These are phyloP conservation scores for Aspergillus aculeatinus DNA, from an alignment of 2,329 filamentous ascomycete genomes.

Conservation along the genomic window DNA sequence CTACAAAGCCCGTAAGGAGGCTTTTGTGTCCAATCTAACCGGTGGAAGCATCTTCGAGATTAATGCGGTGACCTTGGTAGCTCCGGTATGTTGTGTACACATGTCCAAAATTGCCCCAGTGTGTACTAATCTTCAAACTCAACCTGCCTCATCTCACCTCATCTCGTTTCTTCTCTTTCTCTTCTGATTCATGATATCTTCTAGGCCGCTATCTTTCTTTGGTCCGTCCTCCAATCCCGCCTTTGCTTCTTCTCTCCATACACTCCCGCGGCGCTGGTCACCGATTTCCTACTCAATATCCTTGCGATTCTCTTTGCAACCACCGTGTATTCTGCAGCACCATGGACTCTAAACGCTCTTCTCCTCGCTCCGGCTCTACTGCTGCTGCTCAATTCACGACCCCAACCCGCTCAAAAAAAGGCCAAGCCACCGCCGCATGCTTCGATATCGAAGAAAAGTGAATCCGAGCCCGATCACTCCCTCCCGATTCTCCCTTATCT, in stretches of 20 bases:
- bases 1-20: constrained; percentile 92
- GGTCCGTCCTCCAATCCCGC: constrained; percentile 83
- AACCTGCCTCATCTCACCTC: constrained; percentile 7
- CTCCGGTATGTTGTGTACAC: constrained; percentile 65
- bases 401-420: constrained; percentile 30
- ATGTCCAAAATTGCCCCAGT: not conserved
- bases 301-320: constrained; percentile 77
- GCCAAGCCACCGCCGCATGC: constrained; percentile 34
- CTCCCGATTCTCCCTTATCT: constrained; percentile 88
- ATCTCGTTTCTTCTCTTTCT: not conserved
- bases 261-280: constrained; percentile 62
- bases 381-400: constrained; percentile 51
- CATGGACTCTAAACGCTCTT: constrained; percentile 71
- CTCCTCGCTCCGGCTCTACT: constrained; percentile 70
- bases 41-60: constrained; percentile 84
- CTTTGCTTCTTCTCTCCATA: constrained; percentile 81
- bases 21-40: constrained; percentile 87
- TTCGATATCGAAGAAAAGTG: constrained; percentile 23
- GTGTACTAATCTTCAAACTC: too few relatives aligned
- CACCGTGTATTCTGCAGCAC: constrained; percentile 76
- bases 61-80: constrained; percentile 79
- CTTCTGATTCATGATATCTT: not conserved
- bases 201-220: constrained; percentile 78
- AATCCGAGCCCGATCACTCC: constrained; percentile 41
- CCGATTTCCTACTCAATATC: constrained; percentile 88